Evolutionary conservation across 1,284 basidiomycete genomes (phyloP).

Genomic region (Mycena citricolor): DNA sequence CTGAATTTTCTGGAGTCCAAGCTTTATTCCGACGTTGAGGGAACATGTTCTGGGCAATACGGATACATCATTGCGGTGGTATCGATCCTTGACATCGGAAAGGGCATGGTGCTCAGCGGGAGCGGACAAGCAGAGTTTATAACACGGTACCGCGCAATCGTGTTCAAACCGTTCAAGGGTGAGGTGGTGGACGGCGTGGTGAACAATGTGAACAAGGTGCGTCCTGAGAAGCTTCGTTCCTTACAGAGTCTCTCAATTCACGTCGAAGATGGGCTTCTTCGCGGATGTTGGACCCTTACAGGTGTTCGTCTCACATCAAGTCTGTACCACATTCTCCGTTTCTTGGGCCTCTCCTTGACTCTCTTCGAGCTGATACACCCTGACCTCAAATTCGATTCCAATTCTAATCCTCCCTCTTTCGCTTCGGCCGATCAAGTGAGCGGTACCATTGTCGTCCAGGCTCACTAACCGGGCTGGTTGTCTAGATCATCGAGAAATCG

Average conservation of each 20-base stretch:
- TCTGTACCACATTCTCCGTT: constrained; percentile 41
- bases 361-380: constrained; percentile 80
- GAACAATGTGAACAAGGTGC: constrained; percentile 92
- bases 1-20: constrained; percentile 91
- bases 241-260: not conserved
- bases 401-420: constrained; percentile 89
- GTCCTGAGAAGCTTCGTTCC: constrained; percentile 25
- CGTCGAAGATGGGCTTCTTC: constrained; percentile 91
- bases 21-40: constrained; percentile 95
- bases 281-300: constrained; percentile 92
- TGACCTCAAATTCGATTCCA: constrained; percentile 91
- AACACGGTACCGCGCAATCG: constrained; percentile 88
- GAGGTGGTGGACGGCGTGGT: constrained; percentile 98
- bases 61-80: constrained; percentile 98
- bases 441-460: not conserved
- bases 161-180: constrained; percentile 98
- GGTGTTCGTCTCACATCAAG: constrained; percentile 94
- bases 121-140: constrained; percentile 95
- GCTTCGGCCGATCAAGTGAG: constrained; percentile 84
- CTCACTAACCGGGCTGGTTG: not conserved
- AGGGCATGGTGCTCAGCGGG: constrained; percentile 88
- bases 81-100: constrained; percentile 84
- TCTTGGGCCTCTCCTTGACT: constrained; percentile 2
- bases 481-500: constrained; percentile 92
- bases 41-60: constrained; percentile 93